Conservation (phyloP, 345 rosid species). For the Pistacia atlantica region DNA sequence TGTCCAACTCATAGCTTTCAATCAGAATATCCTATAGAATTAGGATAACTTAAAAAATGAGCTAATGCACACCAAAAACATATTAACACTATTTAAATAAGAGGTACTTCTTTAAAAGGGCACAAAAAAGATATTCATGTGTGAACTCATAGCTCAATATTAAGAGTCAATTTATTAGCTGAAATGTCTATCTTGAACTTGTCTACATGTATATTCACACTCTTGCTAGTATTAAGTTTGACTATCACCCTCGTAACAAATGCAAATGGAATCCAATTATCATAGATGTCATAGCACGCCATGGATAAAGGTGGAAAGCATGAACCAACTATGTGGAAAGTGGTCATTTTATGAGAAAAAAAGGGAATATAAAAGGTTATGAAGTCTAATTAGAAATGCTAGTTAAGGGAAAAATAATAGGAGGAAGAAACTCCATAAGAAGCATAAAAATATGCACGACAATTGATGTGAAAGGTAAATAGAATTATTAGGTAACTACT, state of each 20-base stretch:
- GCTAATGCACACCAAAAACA: neutral
- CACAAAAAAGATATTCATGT: neutral
- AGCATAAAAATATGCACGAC: neutral
- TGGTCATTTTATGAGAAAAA: neutral
- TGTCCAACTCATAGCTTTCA: too few species aligned
- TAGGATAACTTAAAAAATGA: too few species aligned
- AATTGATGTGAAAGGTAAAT: too few species aligned
- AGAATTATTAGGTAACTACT: too few species aligned
- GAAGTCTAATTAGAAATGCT: neutral
- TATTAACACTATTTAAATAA: neutral
- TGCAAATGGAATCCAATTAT: conserved; percentile 42
- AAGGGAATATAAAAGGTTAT: too few species aligned
- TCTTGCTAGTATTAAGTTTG: conserved; percentile 28
- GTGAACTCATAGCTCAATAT: conserved; percentile 41
- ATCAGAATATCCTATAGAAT: too few species aligned
- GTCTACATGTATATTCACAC: conserved; percentile 22
- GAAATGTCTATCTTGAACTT: conserved; percentile 41
- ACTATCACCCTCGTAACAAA: conserved; percentile 40
- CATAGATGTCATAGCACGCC: conserved; percentile 53
- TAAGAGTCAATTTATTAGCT: conserved; percentile 32
- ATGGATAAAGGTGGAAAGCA: conserved; percentile 37
- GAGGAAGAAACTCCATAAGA: neutral
- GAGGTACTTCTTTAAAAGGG: neutral
- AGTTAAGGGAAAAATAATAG: neutral
- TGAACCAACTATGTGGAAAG: conserved; percentile 58